These are phyloP conservation scores for Ilyonectria mors-panacis DNA, from an alignment of 2,329 filamentous ascomycete species.

Conservation along the genomic window DNA sequence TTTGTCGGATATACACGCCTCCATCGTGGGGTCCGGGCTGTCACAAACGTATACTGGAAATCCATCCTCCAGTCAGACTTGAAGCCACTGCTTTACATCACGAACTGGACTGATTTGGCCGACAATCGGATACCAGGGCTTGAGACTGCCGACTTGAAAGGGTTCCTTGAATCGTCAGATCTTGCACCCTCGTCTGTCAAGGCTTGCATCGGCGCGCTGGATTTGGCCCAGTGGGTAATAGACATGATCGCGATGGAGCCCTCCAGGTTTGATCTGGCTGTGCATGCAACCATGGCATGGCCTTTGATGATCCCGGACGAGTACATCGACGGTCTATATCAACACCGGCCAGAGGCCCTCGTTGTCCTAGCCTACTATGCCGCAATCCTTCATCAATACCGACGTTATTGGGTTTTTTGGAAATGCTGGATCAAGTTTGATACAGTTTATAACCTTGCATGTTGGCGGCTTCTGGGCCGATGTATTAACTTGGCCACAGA, in stretches of 20 bases:
- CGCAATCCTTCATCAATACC: slow-evolving; percentile 55
- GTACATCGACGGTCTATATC: slow-evolving; percentile 54
- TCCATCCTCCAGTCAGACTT: slow-evolving; percentile 3
- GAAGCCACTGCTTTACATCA: slow-evolving; percentile 10
- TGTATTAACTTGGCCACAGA: not conserved
- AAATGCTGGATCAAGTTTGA: not conserved
- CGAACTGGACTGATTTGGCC: not conserved
- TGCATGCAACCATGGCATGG: slow-evolving; percentile 35
- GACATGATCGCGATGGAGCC: not conserved
- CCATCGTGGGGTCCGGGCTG: slow-evolving; percentile 54
- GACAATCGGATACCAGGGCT: not conserved
- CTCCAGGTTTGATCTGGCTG: slow-evolving; percentile 10
- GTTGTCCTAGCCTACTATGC: slow-evolving; percentile 60
- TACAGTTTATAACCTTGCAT: not conserved
- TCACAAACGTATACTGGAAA: slow-evolving; percentile 49
- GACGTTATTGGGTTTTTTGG: slow-evolving; percentile 54
- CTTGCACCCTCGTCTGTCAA: not conserved
- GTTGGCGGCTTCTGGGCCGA: not conserved
- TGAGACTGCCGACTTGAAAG: not conserved
- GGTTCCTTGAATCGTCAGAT: not conserved
- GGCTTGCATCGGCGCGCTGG: slow-evolving; percentile 32
- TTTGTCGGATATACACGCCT: slow-evolving; percentile 52
- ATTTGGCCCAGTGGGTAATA: slow-evolving; percentile 21
- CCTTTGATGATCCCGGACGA: slow-evolving; percentile 38
- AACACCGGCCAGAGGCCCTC: slow-evolving; percentile 57